These are phyloP conservation scores for Parachlorella kessleri DNA, from an alignment of 139 green algal species.

Conservation along the genomic window DNA sequence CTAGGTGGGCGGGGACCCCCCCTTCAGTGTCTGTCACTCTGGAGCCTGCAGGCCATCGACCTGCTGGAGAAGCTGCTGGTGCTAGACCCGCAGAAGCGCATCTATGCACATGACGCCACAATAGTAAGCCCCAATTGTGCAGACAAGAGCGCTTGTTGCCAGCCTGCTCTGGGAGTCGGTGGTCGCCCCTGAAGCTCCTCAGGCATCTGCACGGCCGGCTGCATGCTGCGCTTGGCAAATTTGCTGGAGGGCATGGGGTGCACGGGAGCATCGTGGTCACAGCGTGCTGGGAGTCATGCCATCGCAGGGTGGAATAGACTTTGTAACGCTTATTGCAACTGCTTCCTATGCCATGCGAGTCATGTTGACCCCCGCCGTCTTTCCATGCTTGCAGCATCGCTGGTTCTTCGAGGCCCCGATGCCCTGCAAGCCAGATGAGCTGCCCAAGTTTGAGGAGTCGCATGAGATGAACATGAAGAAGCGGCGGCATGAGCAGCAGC, in stretches of 20 bases:
- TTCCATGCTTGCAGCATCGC: background rate
- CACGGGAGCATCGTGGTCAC: too few relatives aligned
- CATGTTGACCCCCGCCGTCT: too few relatives aligned
- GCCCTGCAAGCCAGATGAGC: background rate
- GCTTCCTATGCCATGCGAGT: too few relatives aligned
- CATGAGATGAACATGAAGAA: constrained; percentile 31
- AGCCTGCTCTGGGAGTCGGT: background rate
- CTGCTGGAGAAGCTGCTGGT: constrained; percentile 76
- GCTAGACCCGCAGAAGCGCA: constrained; percentile 70
- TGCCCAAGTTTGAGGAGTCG: constrained; percentile 7
- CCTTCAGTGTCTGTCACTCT: too few relatives aligned
- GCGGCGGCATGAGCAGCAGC: constrained; percentile 11
- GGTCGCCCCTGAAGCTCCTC: background rate
- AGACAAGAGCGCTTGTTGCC: background rate
- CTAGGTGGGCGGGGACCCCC: constrained; percentile 16
- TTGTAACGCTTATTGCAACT: too few relatives aligned
- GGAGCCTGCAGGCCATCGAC: constrained; percentile 51
- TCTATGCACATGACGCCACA: constrained; percentile 59
- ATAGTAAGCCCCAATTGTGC: constrained; percentile 33
- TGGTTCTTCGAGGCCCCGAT: constrained; percentile 5
- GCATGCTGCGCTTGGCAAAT: background rate
- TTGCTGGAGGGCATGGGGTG: background rate
- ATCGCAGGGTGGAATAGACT: too few relatives aligned
- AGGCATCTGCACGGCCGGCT: background rate
- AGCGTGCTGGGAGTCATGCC: too few relatives aligned